Evolutionary conservation across 176 grass and related monocot species (phyloP).

Genomic region (Juncus effusus): DNA sequence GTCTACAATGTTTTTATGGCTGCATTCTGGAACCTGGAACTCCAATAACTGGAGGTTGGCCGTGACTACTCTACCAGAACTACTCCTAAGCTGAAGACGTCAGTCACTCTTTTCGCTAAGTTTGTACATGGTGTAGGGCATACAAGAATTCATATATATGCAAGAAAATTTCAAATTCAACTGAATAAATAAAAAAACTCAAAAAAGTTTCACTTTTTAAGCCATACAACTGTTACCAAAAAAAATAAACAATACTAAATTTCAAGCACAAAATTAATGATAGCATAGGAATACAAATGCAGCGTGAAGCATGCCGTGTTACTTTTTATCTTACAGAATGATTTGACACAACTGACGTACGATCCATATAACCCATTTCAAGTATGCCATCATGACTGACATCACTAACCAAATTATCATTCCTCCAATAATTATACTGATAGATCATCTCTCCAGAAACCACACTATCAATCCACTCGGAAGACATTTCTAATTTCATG

Average conservation of each 20-base stretch:
- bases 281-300: no score
- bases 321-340: no score
- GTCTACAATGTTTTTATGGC: conserved; percentile 34
- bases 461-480: background rate
- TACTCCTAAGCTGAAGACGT: conserved; percentile 46
- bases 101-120: conserved; percentile 39
- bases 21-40: background rate
- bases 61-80: conserved; percentile 47
- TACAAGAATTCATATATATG: no score
- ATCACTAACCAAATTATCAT: conserved; percentile 5
- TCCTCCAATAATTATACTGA: background rate
- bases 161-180: no score
- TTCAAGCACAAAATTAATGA: no score
- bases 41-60: conserved; percentile 21
- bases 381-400: background rate
- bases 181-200: no score
- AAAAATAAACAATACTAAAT: no score
- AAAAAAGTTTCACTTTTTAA: no score
- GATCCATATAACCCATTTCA: background rate
- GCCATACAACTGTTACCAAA: no score
- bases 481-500: conserved; percentile 23
- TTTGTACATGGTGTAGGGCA: conserved; percentile 15
- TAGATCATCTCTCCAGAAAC: background rate
- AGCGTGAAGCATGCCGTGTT: no score
- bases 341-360: no score